Evolutionary conservation across 2,329 filamentous ascomycete species (phyloP).

Genomic region (Pestalotiopsis sp.): DNA sequence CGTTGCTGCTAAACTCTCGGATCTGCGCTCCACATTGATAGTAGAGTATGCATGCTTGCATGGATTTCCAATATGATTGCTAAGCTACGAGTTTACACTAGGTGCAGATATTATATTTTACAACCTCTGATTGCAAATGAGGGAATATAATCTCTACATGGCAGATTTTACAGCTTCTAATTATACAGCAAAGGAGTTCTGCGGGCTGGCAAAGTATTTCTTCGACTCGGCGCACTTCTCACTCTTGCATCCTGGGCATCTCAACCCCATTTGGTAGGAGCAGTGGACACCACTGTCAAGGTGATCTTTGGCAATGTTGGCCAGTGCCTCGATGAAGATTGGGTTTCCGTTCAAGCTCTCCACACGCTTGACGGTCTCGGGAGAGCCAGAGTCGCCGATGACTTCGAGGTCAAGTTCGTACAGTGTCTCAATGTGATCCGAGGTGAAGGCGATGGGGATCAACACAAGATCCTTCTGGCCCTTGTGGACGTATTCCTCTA

Average conservation of each 20-base stretch:
- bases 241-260: constrained; percentile 92
- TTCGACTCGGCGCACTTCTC: constrained; percentile 82
- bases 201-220: constrained; percentile 58
- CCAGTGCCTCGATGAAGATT: constrained; percentile 87
- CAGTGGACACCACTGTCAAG: constrained; percentile 68
- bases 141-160: neutral
- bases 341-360: constrained; percentile 91
- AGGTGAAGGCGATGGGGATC: constrained; percentile 96
- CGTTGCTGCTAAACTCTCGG: neutral
- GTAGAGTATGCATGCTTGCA: neutral
- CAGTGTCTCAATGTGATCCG: constrained; percentile 97
- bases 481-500: constrained; percentile 85
- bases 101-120: neutral
- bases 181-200: constrained; percentile 27
- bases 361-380: constrained; percentile 82
- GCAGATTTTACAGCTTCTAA: neutral
- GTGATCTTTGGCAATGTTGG: constrained; percentile 82
- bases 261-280: constrained; percentile 83
- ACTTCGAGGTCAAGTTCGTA: constrained; percentile 95
- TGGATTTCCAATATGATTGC: neutral
- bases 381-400: constrained; percentile 80
- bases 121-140: neutral
- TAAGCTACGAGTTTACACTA: neutral
- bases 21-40: neutral
- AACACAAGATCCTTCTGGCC: constrained; percentile 89